Conservation (phyloP, 306 rosid genomes). For the Gastrolobium bilobum region DNA sequence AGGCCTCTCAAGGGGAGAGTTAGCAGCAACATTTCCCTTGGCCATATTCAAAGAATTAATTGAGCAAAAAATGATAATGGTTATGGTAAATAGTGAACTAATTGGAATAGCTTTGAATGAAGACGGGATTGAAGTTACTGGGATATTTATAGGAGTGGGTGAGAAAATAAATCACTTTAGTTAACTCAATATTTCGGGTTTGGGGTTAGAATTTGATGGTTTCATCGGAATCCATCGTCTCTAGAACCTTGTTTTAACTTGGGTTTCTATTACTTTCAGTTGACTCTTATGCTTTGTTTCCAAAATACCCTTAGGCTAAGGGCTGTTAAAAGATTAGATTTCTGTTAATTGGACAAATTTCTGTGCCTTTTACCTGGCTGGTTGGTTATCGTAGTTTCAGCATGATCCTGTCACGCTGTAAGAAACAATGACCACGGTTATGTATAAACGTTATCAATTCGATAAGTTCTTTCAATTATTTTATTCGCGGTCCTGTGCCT, state of each 20-base stretch:
- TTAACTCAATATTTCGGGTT: background rate
- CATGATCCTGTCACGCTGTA: too few relatives aligned
- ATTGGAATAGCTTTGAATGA: conserved; percentile 40
- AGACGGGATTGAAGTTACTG: background rate
- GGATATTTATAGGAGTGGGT: conserved; percentile 50
- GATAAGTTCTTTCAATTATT: background rate
- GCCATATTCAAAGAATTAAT: conserved; percentile 51
- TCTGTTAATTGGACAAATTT: too few relatives aligned
- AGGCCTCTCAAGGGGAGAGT: conserved; percentile 58
- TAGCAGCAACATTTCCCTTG: conserved; percentile 60
- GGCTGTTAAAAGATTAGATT: too few relatives aligned
- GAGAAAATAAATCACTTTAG: background rate
- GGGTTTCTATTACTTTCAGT: conserved; percentile 17
- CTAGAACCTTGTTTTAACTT: conserved; percentile 49
- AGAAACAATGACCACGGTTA: too few relatives aligned
- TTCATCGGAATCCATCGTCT: conserved; percentile 41
- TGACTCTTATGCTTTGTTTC: background rate
- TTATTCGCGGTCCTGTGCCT: background rate
- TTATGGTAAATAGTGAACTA: background rate
- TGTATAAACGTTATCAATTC: too few relatives aligned
- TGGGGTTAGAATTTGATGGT: conserved; percentile 48
- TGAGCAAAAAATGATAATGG: background rate
- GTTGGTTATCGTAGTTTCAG: too few relatives aligned
- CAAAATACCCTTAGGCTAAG: conserved; percentile 26
- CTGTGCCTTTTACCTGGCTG: too few relatives aligned